phyloP scores from a whole-genome alignment of 192 early-diverging fungal genomes.

The Linnemannia schmuckeri region DNA sequence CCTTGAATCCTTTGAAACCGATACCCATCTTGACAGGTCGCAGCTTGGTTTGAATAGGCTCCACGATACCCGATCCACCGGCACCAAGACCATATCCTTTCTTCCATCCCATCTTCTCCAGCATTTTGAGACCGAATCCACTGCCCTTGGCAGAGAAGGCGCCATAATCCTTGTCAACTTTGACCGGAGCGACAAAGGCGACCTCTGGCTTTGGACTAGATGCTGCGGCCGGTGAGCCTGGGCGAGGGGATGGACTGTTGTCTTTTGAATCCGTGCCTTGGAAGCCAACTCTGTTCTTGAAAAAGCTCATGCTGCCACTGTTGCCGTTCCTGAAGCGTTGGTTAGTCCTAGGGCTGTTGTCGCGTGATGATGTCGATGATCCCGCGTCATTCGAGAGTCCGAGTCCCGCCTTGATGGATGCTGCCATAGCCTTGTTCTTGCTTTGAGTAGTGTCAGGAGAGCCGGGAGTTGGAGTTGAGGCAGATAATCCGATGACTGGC shows the following conservation, averaged over 20 bases:
- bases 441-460: neutral
- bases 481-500: conserved; percentile 15
- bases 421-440: conserved; percentile 31
- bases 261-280: conserved; percentile 20
- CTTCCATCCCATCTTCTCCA: conserved; percentile 93
- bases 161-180: conserved; percentile 80
- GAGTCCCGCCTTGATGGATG: conserved; percentile 28
- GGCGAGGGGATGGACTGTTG: conserved; percentile 29
- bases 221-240: conserved; percentile 3
- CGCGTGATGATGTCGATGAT: neutral
- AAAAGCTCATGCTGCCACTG: conserved; percentile 32
- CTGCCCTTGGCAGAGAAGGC: conserved; percentile 82
- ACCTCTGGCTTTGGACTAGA: conserved; percentile 37
- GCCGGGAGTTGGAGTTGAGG: neutral
- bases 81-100: conserved; percentile 91
- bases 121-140: conserved; percentile 85
- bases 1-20: conserved; percentile 85
- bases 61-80: conserved; percentile 87
- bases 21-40: conserved; percentile 88
- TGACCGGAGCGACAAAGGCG: conserved; percentile 42
- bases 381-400: conserved; percentile 25
- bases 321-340: conserved; percentile 11
- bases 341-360: conserved; percentile 10
- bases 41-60: conserved; percentile 90
- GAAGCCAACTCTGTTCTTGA: conserved; percentile 33